A percentile compares a stretch with the other conserved stretches of the same genome.
phyloP scores from a whole-genome alignment of 495 filamentous ascomycete species.

The Aspergillus homomorphus region DNA sequence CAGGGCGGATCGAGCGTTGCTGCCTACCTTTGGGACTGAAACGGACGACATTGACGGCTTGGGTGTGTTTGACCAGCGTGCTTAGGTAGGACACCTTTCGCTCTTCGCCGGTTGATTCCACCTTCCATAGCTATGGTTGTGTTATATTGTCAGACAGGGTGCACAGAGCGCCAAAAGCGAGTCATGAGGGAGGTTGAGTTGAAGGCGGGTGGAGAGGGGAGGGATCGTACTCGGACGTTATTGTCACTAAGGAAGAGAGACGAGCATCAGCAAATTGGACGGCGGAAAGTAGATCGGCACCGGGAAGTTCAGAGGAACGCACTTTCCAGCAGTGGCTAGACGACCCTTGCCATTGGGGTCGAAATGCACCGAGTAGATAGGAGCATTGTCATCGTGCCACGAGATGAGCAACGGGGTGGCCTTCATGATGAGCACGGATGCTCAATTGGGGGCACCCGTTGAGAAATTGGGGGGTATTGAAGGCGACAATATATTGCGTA shows the following conservation, averaged over 20 bases:
- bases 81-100: conserved; percentile 86
- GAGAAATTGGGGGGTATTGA: background rate
- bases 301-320: conserved; percentile 14
- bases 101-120: conserved; percentile 83
- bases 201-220: conserved; percentile 13
- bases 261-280: conserved; percentile 12
- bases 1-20: background rate
- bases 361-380: conserved; percentile 95
- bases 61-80: conserved; percentile 87
- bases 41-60: conserved; percentile 96
- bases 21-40: conserved; percentile 82
- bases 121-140: conserved; percentile 72
- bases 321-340: conserved; percentile 84
- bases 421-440: conserved; percentile 66
- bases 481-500: background rate
- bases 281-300: background rate
- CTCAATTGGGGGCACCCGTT: conserved; percentile 10
- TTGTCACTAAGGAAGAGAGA: conserved; percentile 61
- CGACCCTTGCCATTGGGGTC: conserved; percentile 91
- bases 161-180: background rate
- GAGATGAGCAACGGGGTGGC: conserved; percentile 85
- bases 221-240: conserved; percentile 78
- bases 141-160: conserved; percentile 31
- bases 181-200: conserved; percentile 10
- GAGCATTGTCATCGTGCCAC: conserved; percentile 94